These are phyloP conservation scores for Agapanthus africanus DNA, from an alignment of 106 monocot genomes.

Conservation along the genomic window DNA sequence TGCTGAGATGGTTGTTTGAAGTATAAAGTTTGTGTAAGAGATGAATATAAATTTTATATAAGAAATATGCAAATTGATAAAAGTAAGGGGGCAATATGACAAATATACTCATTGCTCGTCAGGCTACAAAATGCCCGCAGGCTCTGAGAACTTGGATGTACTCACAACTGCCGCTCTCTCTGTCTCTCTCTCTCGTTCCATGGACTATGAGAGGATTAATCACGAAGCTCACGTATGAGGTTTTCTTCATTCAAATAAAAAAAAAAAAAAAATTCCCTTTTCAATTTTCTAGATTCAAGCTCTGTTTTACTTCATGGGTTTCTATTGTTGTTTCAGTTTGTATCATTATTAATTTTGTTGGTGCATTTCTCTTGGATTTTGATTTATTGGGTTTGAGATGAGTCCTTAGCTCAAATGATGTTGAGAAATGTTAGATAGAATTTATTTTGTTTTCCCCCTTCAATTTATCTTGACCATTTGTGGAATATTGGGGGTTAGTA, in stretches of 20 bases:
- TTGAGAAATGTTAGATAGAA: neutral
- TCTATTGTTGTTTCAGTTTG: neutral
- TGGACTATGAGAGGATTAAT: slow-evolving; percentile 86
- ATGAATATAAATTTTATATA: neutral
- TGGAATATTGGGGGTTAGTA: no score
- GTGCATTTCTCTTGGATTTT: neutral
- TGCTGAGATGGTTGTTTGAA: no score
- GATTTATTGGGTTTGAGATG: neutral
- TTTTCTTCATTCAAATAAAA: neutral
- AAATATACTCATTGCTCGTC: slow-evolving; percentile 2
- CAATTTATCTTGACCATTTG: no score
- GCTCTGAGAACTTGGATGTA: neutral
- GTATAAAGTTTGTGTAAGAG: no score
- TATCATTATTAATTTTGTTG: neutral
- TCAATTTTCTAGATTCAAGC: neutral
- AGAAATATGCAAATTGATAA: neutral
- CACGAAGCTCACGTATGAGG: slow-evolving; percentile 65
- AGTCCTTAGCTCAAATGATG: neutral
- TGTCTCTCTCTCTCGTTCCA: slow-evolving; percentile 19
- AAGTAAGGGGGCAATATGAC: neutral
- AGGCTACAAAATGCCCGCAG: slow-evolving; percentile 8
- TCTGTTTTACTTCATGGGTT: neutral
- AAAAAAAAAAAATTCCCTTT: neutral
- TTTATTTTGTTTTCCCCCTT: no score
- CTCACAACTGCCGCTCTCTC: neutral